Conservation (phyloP, 768 basidiomycete genomes). For the Trametes maxima region DNA sequence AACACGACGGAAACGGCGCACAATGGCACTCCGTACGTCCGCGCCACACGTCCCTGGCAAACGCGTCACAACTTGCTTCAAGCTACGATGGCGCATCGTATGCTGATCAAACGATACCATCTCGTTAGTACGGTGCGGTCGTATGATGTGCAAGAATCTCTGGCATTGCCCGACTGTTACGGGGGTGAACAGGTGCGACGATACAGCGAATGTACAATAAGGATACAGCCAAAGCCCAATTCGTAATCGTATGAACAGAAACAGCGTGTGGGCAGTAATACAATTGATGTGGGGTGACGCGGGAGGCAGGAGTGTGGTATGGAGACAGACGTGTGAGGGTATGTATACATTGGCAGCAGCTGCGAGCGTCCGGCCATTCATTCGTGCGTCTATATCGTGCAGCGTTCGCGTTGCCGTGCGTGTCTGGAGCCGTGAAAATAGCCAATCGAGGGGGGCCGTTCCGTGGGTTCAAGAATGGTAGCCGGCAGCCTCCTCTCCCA, state of each 20-base stretch:
- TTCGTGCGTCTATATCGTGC: conserved; percentile 10
- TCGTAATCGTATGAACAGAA: conserved; percentile 7
- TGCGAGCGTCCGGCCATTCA: conserved; percentile 15
- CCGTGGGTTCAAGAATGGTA: no score
- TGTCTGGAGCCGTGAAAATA: background rate
- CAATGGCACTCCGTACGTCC: no score
- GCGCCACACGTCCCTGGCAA: no score
- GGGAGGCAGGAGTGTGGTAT: conserved; percentile 7
- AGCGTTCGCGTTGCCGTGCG: conserved; percentile 11
- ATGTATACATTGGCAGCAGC: conserved; percentile 3
- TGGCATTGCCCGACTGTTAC: background rate
- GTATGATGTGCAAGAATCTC: no score
- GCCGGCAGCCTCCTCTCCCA: no score
- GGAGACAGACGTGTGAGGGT: conserved; percentile 12
- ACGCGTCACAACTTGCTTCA: no score
- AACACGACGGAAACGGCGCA: no score
- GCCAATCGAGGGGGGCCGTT: no score
- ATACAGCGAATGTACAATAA: conserved; percentile 20
- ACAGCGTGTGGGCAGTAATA: background rate
- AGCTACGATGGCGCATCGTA: no score
- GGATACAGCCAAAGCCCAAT: conserved; percentile 16
- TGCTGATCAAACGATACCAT: no score
- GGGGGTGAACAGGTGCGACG: background rate
- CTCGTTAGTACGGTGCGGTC: no score
- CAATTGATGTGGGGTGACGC: conserved; percentile 5